Base-by-base conservation (phyloP, 2,329 filamentous ascomycete species). In the Sporothrix brunneoviolacea region DNA sequence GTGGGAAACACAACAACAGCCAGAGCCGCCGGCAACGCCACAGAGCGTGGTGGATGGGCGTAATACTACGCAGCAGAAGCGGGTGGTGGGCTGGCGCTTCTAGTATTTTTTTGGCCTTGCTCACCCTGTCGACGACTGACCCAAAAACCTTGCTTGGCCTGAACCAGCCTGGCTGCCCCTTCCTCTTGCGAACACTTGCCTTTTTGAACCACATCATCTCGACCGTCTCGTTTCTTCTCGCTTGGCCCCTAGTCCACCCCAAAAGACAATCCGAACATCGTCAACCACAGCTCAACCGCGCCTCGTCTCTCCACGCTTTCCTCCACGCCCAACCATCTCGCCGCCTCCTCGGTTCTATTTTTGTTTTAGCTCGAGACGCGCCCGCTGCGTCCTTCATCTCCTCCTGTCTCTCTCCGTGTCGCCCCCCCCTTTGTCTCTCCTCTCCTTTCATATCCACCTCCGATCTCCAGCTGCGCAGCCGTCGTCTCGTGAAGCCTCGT, bases 281-380 rank as follows among this genome's bases (percentile, higher is more conserved):
- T 10, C 24, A 28, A 10, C 24, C 5, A 10, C 24, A 5, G 6
- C 15, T 27, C 22, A 36, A 40, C 43, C 44, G 37, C 40, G 38
- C 27, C 33, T 32, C 39, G 4, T 33, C 43, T 30, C 37, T 36
- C 46, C 37, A 27, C 37, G 21, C 27, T 33, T 21, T 22, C n/a
- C n/a, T n/a, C n/a, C n/a, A n/a, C n/a, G n/a, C n/a, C n/a, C n/a
- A n/a, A n/a, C n/a, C n/a, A n/a, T n/a, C n/a, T n/a, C n/a, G n/a
- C n/a, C n/a, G n/a, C 48, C 48, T 45, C 24, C 48, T 54, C 52
- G 51, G 42, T 47, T 48, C 50, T 45, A 48, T 39, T 52, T 48
- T 48, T 30, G 45, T 44, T 40, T 45, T 52, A 49, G 50, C 45
- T 52, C 36, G 21, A 36, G 18, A 30, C 35, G 33, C 24, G n/a